Conservation (phyloP, 2,329 filamentous ascomycete genomes). For the Cucurbitaria berberidis region DNA sequence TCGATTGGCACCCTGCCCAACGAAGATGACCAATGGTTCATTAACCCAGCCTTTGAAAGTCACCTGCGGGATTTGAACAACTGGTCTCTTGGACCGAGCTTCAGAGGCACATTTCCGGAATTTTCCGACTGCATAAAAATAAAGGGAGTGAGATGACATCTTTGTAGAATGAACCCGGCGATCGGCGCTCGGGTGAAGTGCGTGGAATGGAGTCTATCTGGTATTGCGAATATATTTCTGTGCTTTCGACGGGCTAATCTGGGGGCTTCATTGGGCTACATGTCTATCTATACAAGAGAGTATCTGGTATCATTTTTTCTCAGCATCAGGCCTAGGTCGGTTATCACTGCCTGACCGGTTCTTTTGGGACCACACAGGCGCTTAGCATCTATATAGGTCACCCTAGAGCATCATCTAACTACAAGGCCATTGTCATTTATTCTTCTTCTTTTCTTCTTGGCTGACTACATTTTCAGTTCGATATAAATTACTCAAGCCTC, state of each 20-base stretch:
- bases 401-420: neutral
- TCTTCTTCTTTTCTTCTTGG: no score
- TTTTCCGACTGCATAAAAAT: slow-evolving; percentile 50
- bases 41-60: slow-evolving; percentile 85
- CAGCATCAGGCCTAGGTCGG: neutral
- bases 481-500: neutral
- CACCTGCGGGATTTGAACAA: slow-evolving; percentile 78
- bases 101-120: slow-evolving; percentile 68
- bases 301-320: slow-evolving; percentile 7
- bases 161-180: slow-evolving; percentile 17
- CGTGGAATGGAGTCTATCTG: slow-evolving; percentile 3
- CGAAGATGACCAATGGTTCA: slow-evolving; percentile 68
- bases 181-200: slow-evolving; percentile 4
- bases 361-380: neutral
- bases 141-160: slow-evolving; percentile 32
- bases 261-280: slow-evolving; percentile 4
- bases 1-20: slow-evolving; percentile 19
- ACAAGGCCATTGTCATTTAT: neutral
- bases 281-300: slow-evolving; percentile 7
- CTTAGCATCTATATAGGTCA: neutral
- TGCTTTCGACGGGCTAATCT: neutral
- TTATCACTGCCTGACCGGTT: neutral
- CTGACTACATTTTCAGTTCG: no score
- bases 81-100: slow-evolving; percentile 78
- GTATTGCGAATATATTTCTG: slow-evolving; percentile 7